phyloP scores from a whole-genome alignment of 805 yeast species.

The Sugiyamaella boreocaroliniensis region DNA sequence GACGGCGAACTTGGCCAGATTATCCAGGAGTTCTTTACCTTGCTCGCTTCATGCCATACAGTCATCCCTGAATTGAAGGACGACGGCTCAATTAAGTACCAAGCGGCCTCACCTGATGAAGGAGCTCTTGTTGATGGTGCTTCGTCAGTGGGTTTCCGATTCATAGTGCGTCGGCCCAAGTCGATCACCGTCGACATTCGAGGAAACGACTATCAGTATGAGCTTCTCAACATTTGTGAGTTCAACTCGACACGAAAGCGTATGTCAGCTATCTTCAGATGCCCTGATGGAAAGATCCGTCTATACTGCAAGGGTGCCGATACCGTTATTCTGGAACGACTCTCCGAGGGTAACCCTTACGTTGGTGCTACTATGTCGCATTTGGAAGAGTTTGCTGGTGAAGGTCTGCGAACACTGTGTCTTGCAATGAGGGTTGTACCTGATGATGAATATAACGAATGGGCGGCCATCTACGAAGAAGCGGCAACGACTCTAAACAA shows the following conservation, averaged over 20 bases:
- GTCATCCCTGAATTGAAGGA: slow-evolving; percentile 81
- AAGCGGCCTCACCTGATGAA: slow-evolving; percentile 99
- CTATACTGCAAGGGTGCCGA: slow-evolving; percentile 97
- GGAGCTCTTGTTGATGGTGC: slow-evolving; percentile 98
- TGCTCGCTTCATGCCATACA: slow-evolving; percentile 91
- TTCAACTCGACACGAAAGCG: slow-evolving; percentile 96
- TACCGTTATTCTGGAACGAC: slow-evolving; percentile 84
- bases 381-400: slow-evolving; percentile 92
- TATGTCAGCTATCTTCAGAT: slow-evolving; percentile 90
- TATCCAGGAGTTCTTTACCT: slow-evolving; percentile 71
- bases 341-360: slow-evolving; percentile 64
- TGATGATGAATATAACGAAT: slow-evolving; percentile 65
- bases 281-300: slow-evolving; percentile 88
- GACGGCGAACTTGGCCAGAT: slow-evolving; percentile 36
- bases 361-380: slow-evolving; percentile 77
- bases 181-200: slow-evolving; percentile 58
- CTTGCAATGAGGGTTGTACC: slow-evolving; percentile 77
- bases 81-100: slow-evolving; percentile 62
- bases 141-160: slow-evolving; percentile 77
- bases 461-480: slow-evolving; percentile 61
- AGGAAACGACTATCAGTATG: slow-evolving; percentile 55
- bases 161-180: slow-evolving; percentile 78
- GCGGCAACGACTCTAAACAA: slow-evolving; percentile 79
- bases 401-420: slow-evolving; percentile 92
- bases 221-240: slow-evolving; percentile 85